Evolutionary conservation across 2,329 filamentous ascomycete genomes (phyloP).

Genomic region (Fusarium pseudocircinatum): DNA sequence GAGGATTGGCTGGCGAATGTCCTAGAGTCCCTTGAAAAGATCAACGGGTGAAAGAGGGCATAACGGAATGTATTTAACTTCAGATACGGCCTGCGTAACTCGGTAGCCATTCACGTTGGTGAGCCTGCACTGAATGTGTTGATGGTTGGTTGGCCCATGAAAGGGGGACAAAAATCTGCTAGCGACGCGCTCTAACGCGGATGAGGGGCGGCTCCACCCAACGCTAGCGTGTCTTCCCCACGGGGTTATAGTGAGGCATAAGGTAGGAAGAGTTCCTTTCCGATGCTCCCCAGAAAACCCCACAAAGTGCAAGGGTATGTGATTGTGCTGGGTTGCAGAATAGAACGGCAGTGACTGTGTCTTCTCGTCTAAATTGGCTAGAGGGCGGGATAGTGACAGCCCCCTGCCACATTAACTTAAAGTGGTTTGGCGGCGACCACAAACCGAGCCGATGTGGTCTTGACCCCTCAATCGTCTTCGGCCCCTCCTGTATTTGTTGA

Average conservation of each 20-base stretch:
- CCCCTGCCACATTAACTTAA: background rate
- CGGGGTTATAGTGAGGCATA: background rate
- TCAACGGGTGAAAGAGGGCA: accelerated
- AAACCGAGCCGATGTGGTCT: background rate
- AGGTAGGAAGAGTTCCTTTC: background rate
- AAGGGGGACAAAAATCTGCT: background rate
- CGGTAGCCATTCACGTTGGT: background rate
- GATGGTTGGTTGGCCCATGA: background rate
- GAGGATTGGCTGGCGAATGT: too few relatives aligned
- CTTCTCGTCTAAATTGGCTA: background rate
- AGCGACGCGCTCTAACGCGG: background rate
- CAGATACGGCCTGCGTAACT: too few relatives aligned
- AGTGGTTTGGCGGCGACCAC: background rate
- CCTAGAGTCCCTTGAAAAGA: too few relatives aligned
- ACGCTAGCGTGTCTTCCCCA: background rate
- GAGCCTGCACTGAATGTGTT: background rate
- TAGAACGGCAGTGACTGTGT: background rate
- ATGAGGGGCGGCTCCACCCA: background rate
- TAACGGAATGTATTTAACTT: background rate
- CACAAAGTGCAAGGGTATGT: background rate
- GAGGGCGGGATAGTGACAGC: background rate
- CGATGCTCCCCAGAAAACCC: background rate
- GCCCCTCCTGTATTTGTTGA: background rate
- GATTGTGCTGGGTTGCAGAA: background rate
- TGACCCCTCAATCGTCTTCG: background rate